Percentiles rank a stretch among this genome's conserved stretches.
Conservation (phyloP, 148 eudicot species). For the Arbutus unedo region DNA sequence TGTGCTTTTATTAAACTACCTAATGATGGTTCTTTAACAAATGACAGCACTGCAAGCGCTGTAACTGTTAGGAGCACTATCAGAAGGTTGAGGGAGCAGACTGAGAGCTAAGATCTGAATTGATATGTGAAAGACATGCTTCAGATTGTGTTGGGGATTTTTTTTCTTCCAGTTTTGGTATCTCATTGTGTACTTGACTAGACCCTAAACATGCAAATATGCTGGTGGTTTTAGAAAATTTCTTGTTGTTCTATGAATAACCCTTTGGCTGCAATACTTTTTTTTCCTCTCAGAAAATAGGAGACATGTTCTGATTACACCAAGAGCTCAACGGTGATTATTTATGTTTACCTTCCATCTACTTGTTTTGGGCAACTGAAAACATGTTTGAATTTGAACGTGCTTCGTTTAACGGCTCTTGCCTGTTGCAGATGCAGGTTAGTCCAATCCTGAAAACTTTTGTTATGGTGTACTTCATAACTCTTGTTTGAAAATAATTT, state of each 20-base stretch:
- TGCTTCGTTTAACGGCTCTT: not conserved
- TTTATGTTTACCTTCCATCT: not conserved
- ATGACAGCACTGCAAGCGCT: slow-evolving; percentile 78
- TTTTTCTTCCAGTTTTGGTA: slow-evolving; percentile 11
- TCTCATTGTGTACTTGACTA: not conserved
- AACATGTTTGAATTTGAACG: not conserved
- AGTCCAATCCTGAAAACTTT: too few species aligned
- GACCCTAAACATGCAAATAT: not conserved
- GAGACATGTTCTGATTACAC: not conserved
- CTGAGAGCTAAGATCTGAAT: slow-evolving; percentile 51
- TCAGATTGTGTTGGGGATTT: not conserved
- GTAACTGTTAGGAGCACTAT: slow-evolving; percentile 95
- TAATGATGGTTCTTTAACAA: slow-evolving; percentile 8
- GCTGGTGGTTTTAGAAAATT: not conserved
- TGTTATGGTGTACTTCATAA: not conserved
- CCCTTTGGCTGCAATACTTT: not conserved
- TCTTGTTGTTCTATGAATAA: not conserved
- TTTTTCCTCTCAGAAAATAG: not conserved
- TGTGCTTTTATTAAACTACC: not conserved
- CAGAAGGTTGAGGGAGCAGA: slow-evolving; percentile 89
- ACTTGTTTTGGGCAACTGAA: not conserved
- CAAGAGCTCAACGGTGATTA: not conserved
- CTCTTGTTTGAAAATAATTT: not conserved
- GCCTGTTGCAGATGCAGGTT: too few species aligned
- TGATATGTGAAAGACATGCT: not conserved